Conservation (phyloP, 495 filamentous ascomycete species). For the Elasticomyces elasticus region DNA sequence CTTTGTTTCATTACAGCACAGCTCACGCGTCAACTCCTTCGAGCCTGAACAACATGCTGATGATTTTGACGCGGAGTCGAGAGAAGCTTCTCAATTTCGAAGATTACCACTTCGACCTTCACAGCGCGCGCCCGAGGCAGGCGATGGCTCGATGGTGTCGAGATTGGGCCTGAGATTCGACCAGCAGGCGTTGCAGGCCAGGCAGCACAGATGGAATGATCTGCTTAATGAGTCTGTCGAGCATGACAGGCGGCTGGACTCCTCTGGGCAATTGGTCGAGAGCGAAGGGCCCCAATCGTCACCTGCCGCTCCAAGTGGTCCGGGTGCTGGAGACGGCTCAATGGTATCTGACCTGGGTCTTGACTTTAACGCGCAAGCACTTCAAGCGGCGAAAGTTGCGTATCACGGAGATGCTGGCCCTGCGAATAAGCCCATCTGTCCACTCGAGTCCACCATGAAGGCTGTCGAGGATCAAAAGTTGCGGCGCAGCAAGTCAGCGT, state of each 20-base stretch:
- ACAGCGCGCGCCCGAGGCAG: not conserved
- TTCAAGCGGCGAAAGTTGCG: not conserved
- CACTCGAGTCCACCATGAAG: not conserved
- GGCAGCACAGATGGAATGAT: too few species aligned
- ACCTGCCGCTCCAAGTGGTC: too few species aligned
- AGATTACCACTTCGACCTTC: too few species aligned
- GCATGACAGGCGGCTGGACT: too few species aligned
- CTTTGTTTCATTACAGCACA: not conserved
- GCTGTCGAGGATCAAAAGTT: not conserved
- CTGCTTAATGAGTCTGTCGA: too few species aligned
- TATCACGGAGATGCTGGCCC: not conserved
- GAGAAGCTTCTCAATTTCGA: not conserved
- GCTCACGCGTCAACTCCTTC: not conserved
- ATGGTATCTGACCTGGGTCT: not conserved
- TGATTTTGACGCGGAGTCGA: not conserved
- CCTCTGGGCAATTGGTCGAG: too few species aligned
- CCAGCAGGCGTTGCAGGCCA: not conserved
- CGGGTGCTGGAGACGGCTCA: not conserved
- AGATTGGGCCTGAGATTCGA: not conserved
- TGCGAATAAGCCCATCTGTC: not conserved
- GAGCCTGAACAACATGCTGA: not conserved
- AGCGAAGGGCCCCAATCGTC: too few species aligned
- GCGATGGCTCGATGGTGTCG: conserved; percentile 1
- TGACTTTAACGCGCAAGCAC: not conserved
- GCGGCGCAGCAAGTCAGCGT: not conserved